phyloP scores from a whole-genome alignment of 1,139 yeast species.

The Candida smagusa region DNA sequence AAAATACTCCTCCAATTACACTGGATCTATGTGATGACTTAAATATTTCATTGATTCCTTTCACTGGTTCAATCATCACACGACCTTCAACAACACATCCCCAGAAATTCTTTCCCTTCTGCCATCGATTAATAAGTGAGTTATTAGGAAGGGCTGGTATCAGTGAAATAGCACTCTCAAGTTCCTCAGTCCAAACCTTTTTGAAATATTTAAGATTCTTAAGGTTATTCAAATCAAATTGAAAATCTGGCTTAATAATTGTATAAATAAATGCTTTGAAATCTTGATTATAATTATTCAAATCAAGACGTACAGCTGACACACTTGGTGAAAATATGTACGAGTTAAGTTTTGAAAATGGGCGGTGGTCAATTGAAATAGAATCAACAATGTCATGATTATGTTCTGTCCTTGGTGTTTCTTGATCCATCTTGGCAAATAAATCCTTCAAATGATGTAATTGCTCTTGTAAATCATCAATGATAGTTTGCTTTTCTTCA shows the following conservation, averaged over 20 bases:
- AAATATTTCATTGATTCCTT: constrained; percentile 76
- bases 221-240: constrained; percentile 38
- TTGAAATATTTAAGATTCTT: constrained; percentile 63
- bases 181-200: constrained; percentile 67
- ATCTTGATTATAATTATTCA: constrained; percentile 39
- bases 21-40: constrained; percentile 24
- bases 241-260: constrained; percentile 33
- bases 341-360: constrained; percentile 15
- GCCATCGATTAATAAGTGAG: constrained; percentile 42
- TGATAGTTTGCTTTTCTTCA: constrained; percentile 66
- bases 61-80: constrained; percentile 81
- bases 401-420: constrained; percentile 11
- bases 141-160: constrained; percentile 35
- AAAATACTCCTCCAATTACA: neutral
- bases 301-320: constrained; percentile 59
- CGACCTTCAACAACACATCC: constrained; percentile 72
- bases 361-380: constrained; percentile 10
- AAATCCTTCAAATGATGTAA: constrained; percentile 59
- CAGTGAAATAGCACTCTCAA: constrained; percentile 54
- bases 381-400: constrained; percentile 2
- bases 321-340: constrained; percentile 51
- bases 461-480: constrained; percentile 68
- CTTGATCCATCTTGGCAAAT: constrained; percentile 34
- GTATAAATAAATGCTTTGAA: constrained; percentile 38
- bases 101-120: constrained; percentile 53